Evolutionary conservation across 2,329 filamentous ascomycete genomes (phyloP).

Genomic region (Microdochium trichocladiopsis): DNA sequence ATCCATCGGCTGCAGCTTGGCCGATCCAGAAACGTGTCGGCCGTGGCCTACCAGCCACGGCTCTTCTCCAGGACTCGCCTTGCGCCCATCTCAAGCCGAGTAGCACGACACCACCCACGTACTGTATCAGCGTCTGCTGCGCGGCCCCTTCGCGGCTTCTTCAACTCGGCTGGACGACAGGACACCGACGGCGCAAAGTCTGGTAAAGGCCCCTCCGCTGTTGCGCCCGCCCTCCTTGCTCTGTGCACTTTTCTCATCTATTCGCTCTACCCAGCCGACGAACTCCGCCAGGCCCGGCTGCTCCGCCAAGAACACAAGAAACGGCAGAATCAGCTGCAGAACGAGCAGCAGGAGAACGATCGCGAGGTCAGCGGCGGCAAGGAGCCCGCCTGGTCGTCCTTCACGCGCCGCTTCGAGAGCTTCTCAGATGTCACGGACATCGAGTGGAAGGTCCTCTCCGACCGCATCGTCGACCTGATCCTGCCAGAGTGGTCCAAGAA

Average conservation of each 20-base stretch:
- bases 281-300: slow-evolving; percentile 15
- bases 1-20: neutral
- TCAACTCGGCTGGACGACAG: slow-evolving; percentile 11
- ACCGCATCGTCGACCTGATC: slow-evolving; percentile 61
- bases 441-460: slow-evolving; percentile 47
- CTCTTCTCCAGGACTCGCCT: slow-evolving; percentile 1
- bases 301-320: slow-evolving; percentile 4
- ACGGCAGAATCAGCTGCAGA: slow-evolving; percentile 6
- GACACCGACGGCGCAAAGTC: slow-evolving; percentile 6
- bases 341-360: slow-evolving; percentile 6
- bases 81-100: slow-evolving; percentile 5
- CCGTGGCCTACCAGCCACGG: neutral
- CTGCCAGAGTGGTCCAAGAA: slow-evolving; percentile 76
- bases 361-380: slow-evolving; percentile 6
- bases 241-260: slow-evolving; percentile 28
- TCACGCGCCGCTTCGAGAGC: slow-evolving; percentile 38
- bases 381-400: slow-evolving; percentile 37
- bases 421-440: slow-evolving; percentile 48
- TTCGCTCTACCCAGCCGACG: slow-evolving; percentile 30
- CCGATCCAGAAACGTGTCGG: neutral
- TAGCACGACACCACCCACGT: slow-evolving; percentile 1
- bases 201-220: slow-evolving; percentile 18
- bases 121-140: slow-evolving; percentile 1
- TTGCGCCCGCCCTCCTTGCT: slow-evolving; percentile 20
- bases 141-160: slow-evolving; percentile 16